phyloP scores from a whole-genome alignment of 2,329 filamentous ascomycete species.

The Neurospora sp. region DNA sequence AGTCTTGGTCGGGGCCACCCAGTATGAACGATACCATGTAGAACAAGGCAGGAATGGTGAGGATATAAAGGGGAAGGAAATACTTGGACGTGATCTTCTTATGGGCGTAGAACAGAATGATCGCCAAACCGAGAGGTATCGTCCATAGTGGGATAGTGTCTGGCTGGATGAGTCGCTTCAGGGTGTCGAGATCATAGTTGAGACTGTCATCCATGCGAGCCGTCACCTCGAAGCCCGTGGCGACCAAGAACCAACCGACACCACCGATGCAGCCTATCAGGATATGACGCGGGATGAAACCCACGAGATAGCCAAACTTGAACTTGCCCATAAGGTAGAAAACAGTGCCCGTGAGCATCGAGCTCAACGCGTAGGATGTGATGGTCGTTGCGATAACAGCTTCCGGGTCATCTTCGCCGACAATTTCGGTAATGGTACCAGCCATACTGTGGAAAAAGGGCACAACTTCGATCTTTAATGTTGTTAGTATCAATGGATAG shows the following conservation, averaged over 20 bases:
- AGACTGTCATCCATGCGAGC: conserved; percentile 79
- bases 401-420: conserved; percentile 73
- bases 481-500: conserved; percentile 2
- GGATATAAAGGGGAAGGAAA: conserved; percentile 78
- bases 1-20: conserved; percentile 55
- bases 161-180: conserved; percentile 61
- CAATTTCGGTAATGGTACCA: conserved; percentile 66
- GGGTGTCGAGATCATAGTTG: conserved; percentile 67
- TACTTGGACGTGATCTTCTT: conserved; percentile 71
- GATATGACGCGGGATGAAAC: conserved; percentile 94
- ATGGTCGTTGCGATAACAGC: conserved; percentile 92
- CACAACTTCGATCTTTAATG: conserved; percentile 75
- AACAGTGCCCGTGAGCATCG: conserved; percentile 79
- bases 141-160: conserved; percentile 78
- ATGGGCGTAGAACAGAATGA: conserved; percentile 68
- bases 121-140: conserved; percentile 65
- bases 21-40: conserved; percentile 67
- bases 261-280: conserved; percentile 95
- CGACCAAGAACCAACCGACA: conserved; percentile 87
- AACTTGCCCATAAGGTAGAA: conserved; percentile 88
- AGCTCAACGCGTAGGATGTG: conserved; percentile 80
- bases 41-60: conserved; percentile 65
- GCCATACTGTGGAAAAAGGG: conserved; percentile 99
- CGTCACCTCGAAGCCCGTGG: conserved; percentile 89
- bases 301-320: conserved; percentile 82